Evolutionary conservation across 768 basidiomycete genomes (phyloP).

Genomic region (Boletus bicolor): DNA sequence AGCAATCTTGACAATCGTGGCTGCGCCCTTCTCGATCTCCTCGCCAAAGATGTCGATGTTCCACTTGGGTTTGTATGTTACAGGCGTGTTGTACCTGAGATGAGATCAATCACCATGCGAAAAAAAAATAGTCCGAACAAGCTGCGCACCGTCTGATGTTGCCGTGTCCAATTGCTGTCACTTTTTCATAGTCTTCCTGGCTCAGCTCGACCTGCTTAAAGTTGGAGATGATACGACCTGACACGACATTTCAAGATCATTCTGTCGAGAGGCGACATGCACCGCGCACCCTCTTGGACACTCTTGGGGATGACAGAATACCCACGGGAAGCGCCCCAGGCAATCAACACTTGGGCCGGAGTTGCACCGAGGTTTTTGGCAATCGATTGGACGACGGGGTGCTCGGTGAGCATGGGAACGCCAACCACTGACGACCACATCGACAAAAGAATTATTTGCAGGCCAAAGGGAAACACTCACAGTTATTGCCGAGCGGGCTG

Average conservation of each 20-base stretch:
- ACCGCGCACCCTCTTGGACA: conserved; percentile 52
- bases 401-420: conserved; percentile 65
- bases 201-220: conserved; percentile 70
- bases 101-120: not conserved
- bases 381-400: conserved; percentile 56
- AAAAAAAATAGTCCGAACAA: not conserved
- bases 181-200: conserved; percentile 61
- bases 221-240: conserved; percentile 68
- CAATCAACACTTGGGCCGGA: conserved; percentile 78
- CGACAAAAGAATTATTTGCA: not conserved
- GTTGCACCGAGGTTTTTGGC: conserved; percentile 62
- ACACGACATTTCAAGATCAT: not conserved
- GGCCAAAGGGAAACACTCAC: conserved; percentile 37
- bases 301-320: conserved; percentile 85
- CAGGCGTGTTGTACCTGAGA: conserved; percentile 55
- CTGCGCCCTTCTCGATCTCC: conserved; percentile 45
- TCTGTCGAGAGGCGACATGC: not conserved
- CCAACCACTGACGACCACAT: conserved; percentile 44
- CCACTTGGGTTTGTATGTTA: conserved; percentile 60
- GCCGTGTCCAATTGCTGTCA: conserved; percentile 38
- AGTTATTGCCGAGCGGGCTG: conserved; percentile 79
- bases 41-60: conserved; percentile 71
- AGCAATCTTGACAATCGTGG: conserved; percentile 31
- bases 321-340: conserved; percentile 75
- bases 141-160: conserved; percentile 34